Conservation (phyloP, 192 early-diverging fungal species). For the Coemansia sp. region DNA sequence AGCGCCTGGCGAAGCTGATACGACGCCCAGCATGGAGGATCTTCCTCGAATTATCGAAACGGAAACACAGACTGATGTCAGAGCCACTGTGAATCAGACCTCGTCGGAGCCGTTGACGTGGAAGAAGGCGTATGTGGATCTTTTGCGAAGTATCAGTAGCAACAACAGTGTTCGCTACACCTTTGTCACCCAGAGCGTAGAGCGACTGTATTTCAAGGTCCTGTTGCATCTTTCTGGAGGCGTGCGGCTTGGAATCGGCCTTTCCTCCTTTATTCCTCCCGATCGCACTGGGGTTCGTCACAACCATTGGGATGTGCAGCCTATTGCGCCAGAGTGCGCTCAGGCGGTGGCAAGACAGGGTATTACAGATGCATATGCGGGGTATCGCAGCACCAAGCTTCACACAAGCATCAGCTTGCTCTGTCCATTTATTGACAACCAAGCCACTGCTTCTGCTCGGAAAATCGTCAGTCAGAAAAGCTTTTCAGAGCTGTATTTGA, state of each 20-base stretch:
- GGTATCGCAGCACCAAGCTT: conserved; percentile 47
- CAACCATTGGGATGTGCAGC: conserved; percentile 56
- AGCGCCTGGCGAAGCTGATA: background rate
- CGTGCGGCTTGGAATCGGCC: conserved; percentile 54
- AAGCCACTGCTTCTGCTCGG: background rate
- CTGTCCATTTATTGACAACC: conserved; percentile 41
- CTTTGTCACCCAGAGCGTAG: conserved; percentile 41
- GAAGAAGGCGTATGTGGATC: conserved; percentile 29
- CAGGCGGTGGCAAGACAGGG: conserved; percentile 15
- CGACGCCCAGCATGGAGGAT: conserved; percentile 15
- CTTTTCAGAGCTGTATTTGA: conserved; percentile 3
- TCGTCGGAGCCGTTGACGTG: conserved; percentile 16
- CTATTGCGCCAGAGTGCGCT: conserved; percentile 48
- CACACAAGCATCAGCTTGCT: conserved; percentile 49
- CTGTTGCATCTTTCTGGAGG: conserved; percentile 50
- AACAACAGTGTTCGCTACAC: conserved; percentile 44
- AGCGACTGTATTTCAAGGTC: conserved; percentile 48
- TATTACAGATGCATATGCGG: conserved; percentile 43
- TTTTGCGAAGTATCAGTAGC: conserved; percentile 34
- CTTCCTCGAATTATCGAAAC: conserved; percentile 9
- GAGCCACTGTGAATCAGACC: background rate
- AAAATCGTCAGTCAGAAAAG: background rate
- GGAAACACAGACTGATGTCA: conserved; percentile 3
- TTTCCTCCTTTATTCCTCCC: conserved; percentile 49
- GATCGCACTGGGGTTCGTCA: conserved; percentile 32